Conservation (phyloP, 352 stramenopile genomes). For the Phytophthora colocasiae region DNA sequence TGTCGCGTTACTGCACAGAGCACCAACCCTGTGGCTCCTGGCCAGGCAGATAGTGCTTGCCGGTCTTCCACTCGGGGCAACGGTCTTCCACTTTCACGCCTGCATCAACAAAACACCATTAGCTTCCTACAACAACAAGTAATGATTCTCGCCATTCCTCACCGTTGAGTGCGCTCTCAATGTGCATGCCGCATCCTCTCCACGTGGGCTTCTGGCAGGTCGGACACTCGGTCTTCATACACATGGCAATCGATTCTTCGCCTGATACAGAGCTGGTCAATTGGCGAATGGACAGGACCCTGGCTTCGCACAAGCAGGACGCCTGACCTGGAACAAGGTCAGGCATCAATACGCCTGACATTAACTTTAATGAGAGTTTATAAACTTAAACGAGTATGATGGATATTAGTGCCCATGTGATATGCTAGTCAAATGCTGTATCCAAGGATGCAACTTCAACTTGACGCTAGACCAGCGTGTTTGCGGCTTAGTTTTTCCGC, state of each 20-base stretch:
- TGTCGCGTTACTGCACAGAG: conserved; percentile 29
- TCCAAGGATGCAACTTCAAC: too few species aligned
- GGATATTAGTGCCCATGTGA: not conserved
- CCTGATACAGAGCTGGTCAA: conserved; percentile 10
- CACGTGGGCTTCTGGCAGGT: conserved; percentile 71
- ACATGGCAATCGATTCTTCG: conserved; percentile 44
- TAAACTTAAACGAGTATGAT: not conserved
- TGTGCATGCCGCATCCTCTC: conserved; percentile 67
- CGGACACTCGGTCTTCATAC: conserved; percentile 65
- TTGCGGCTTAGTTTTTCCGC: conserved; percentile 87
- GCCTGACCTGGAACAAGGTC: too few species aligned
- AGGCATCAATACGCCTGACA: too few species aligned
- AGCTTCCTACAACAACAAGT: not conserved
- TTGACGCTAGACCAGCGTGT: conserved; percentile 45
- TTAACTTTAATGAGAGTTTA: too few species aligned
- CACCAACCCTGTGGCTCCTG: conserved; percentile 33
- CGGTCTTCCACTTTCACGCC: conserved; percentile 54
- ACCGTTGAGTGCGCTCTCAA: conserved; percentile 59
- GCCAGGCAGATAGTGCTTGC: conserved; percentile 50
- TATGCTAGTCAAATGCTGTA: too few species aligned
- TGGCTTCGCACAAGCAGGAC: conserved; percentile 1
- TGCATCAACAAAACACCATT: conserved; percentile 1
- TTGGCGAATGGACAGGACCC: conserved; percentile 26
- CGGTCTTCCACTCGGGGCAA: conserved; percentile 61
- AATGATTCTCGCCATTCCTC: not conserved